Evolutionary conservation across 345 rosid genomes (phyloP), one percentile per base, ranked within the genome.

Genomic region (Erysimum cheiranthoides): DNA sequence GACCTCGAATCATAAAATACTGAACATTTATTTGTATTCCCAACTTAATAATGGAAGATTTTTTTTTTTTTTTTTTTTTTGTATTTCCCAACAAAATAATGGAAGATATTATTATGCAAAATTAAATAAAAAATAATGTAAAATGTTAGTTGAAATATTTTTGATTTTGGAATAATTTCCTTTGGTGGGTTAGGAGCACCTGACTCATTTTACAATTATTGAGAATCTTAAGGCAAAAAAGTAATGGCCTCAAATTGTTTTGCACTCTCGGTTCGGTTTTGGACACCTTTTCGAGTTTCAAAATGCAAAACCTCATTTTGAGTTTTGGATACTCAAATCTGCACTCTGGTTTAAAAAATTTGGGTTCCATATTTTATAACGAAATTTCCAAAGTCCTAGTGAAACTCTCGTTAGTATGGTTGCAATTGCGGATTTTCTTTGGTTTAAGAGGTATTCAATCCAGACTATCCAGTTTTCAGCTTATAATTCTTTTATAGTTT

Each of bases 131-230:
- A 17, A 54, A 67, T 50, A 67, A 67, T 68, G 74, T 31, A 38
- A 49, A 45, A 42, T 61, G 49, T 68, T 40, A 16, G 66, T 74
- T 74, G 67, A 50, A 66, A 66, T 74, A 49, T 38, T 38, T 66
- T 74, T 50, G 71, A 73, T 65, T 21, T 43, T 52, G 56, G 58
- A 65, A 59, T 67, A 49, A 40, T 67, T 66, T 59, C 51, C 10
- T 57, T 16, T 66, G 52, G 61, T 74, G 73, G 73, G 61, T 74
- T 74, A 66, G 73, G 60, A 66, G 21, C 60, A 74, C 60, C 67
- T 47, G 67, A 74, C 73, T 66, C 60, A 12, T 47, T 74, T 47
- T 18, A 46, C 78, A 74, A 47, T 74, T 39, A 47, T 66, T 74
- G 78, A 58, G 66, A 66, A 74, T 74, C 59, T 27, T 10, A 54